Evolutionary conservation across 2,329 filamentous ascomycete species (phyloP), one percentile per base, ranked within the genome.

Genomic region (Cladosporium sp.): DNA sequence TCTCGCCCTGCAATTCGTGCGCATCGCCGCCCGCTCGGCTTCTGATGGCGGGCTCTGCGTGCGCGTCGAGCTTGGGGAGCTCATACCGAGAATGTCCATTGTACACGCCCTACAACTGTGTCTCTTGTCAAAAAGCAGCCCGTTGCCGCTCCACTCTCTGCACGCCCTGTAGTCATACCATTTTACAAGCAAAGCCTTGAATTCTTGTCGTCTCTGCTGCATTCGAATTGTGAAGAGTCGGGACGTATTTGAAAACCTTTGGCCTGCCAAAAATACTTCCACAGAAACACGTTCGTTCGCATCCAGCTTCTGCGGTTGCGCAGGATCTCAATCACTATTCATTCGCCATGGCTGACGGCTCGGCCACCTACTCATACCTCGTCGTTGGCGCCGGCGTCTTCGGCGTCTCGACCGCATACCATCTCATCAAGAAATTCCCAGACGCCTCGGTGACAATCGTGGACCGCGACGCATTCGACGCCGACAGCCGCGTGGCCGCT

Each of bases 371-470:
- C 43, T 65, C 63, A 32, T 67, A 66, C 61, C 52, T 68, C 50
- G 67, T 68, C 40, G 60, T 68, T 32, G 66, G 66, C 31, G 65
- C 65, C 28, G 66, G 66, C 55, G 66, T 66, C 9, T 75, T 76
- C 54, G 69, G 68, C 4, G 89, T 66, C 61, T 87, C 88, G 55
- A 81, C 79, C 0, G 80, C 82, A 57, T 84, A 81, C 66, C 59
- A 65, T 41, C 56, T 65, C 37, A 60, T 58, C 49, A 71, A 68
- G 50, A 70, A 70, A 55, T 71, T 73, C 54, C 71, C 71, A 3
- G 58, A 66, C 42, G 70, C 70, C 31, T 62, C 64, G 10, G 57
- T 74, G 35, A 73, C 71, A 1, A 61, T 74, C 14, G 65, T 74
- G 28, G 72, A 74, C 52, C 63, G 66, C 22, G 62, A 66, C 52